Evolutionary conservation across 2,329 filamentous ascomycete genomes (phyloP), one percentile per base, ranked within the genome.

Genomic region (Dryadomyces quercus-mongolicae): DNA sequence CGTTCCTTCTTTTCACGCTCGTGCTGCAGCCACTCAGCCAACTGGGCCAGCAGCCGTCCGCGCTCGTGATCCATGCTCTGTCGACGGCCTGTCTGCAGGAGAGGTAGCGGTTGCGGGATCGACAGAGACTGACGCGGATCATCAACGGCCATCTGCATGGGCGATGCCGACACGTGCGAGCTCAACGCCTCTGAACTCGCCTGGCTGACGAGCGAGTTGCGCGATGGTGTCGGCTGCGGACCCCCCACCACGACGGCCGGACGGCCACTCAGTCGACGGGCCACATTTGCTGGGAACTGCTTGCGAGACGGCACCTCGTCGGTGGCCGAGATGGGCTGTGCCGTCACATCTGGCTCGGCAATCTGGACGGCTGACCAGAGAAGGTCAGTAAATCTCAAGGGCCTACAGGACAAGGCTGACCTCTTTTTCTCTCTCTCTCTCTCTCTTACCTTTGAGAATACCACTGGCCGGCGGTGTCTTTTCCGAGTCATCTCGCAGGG

Each of bases 21-120:
- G 51, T 84, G 80, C 61, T 91, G 82, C 43, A 96, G 71, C 92
- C 92, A 97, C 60, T 88, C 82, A 25, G 80, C 77, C 15, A 96
- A 82, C 64, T 94, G 88, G 20, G 82, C 76, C 31, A 93, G 70
- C 8, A 94, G 68, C 59, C 75, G 78, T 60, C 82, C 73, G 52
- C 73, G 73, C 44, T 64, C 62, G 31, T 63, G 60, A 53, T 73
- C 69, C 21, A 66, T 53, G 45, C 62, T 63, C 52, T 67, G 68
- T 38, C 65, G 64, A 25, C 63, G 62, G 22, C 67, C 65, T 52
- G 67, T 63, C 51, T 72, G 67, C 49, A 51, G 54, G 49, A 57
- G 20, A 6, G 36, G 18, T 15, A 55, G 58, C 50, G 55, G 57
- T 20, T 52, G 58, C 47, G 55, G 55, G 42, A 10, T 25, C 54